Evolutionary conservation across 148 eudicot species (phyloP).

Genomic region (Diospyros lotus): DNA sequence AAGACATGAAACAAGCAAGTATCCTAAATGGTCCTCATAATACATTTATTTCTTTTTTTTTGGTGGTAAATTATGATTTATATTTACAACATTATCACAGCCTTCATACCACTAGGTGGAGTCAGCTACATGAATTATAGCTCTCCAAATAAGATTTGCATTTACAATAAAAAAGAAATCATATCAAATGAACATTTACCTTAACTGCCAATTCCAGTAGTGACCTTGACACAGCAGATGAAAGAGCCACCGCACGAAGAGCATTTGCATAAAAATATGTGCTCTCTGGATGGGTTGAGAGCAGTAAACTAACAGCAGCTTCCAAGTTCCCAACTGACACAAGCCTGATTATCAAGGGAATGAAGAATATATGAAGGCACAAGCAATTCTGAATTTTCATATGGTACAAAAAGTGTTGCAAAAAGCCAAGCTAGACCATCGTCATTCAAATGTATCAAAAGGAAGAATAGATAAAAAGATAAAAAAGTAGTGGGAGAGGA

Average conservation of each 20-base stretch:
- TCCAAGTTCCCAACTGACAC: constrained; percentile 91
- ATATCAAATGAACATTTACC: constrained; percentile 37
- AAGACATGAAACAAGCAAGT: neutral
- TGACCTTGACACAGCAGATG: constrained; percentile 91
- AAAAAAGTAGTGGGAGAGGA: neutral
- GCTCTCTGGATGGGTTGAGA: constrained; percentile 97
- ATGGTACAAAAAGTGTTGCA: neutral
- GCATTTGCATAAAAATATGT: constrained; percentile 83
- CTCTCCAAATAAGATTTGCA: too few relatives aligned
- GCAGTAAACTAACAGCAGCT: constrained; percentile 93
- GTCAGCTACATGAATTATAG: too few relatives aligned
- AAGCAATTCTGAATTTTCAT: constrained; percentile 7
- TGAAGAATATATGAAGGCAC: constrained; percentile 1
- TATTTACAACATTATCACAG: neutral
- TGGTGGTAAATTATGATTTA: neutral
- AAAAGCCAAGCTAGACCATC: neutral
- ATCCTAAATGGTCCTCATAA: neutral
- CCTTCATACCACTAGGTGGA: too few relatives aligned
- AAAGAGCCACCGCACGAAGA: constrained; percentile 94
- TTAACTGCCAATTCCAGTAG: constrained; percentile 95
- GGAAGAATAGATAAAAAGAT: neutral
- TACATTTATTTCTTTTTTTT: neutral
- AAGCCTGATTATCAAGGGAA: constrained; percentile 49
- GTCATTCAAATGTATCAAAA: neutral
- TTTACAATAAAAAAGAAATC: neutral